Base-by-base conservation (phyloP, 164 flowering plant species). In the Aristolochia contorta region DNA sequence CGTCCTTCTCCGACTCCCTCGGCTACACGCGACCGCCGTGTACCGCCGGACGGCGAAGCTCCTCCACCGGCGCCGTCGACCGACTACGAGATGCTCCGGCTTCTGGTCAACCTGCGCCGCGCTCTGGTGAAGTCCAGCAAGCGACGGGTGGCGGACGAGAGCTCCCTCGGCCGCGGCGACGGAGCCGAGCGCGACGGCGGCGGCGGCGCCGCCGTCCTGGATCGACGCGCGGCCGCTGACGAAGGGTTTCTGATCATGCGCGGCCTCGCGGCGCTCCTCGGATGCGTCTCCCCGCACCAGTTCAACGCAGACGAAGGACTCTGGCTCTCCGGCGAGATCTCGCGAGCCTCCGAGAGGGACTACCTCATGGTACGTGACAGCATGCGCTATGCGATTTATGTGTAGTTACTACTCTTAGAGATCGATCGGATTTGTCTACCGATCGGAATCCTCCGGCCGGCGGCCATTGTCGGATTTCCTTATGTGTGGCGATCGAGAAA, bases 281-380 rank as follows among this genome's bases (percentile, higher is more conserved):
- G 83, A 21, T 86, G 92, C 72, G 66, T 84, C 24, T 61, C 76
- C 16, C 73, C 72, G 16, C 77, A 82, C 47, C 75, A 58, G 13
- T 70, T 64, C 3, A 64, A 64, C 53, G 82, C 78, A 2, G 79
- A 63, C 7, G 84, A 80, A 48, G 79, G 80, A 13, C 67, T 63
- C 3, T 81, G 84, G 84, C 77, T 65, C 8, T 74, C 84, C 3
- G 77, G 79, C 6, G 86, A 80, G 47, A 65, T 77, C 19, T 65
- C 70, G 0, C 71, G 71, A 46, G 57, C 70, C 0, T 70, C 86
- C 0, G 92, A 86, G 68, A 72, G 84, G 68, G 84, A 86, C 61
- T 82, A 84, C 67, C 79, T 82, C 3, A 78, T 84, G 80, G 92
- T 86, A 14, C 83, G 66, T 46, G 92, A 86, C 48, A 75, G 89